Conservation (phyloP, 345 rosid species). For the Diplotaxis tenuifolia region DNA sequence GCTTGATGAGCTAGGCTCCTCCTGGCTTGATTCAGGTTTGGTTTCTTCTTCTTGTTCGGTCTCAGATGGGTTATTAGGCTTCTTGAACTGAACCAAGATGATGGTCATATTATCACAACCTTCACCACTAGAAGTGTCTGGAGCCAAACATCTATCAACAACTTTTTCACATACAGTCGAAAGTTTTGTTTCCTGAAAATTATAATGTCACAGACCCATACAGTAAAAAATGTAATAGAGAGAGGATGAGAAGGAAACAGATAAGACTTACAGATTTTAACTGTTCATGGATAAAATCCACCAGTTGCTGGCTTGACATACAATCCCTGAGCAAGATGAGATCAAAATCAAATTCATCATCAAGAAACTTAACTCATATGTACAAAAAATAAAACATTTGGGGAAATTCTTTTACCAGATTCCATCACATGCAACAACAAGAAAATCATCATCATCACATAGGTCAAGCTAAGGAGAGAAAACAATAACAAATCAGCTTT, state of each 20-base stretch:
- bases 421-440: conserved; percentile 82
- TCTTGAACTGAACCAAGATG: conserved; percentile 82
- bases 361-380: conserved; percentile 3
- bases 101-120: conserved; percentile 99
- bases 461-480: conserved; percentile 58
- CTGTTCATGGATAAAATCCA: conserved; percentile 65
- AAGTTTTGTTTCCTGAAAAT: conserved; percentile 73
- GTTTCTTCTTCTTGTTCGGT: conserved; percentile 15
- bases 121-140: conserved; percentile 67
- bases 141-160: conserved; percentile 84
- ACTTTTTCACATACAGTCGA: conserved; percentile 79
- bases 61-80: conserved; percentile 23
- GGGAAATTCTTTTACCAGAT: conserved; percentile 49
- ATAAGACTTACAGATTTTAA: conserved; percentile 42
- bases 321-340: conserved; percentile 57
- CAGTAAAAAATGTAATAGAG: background rate
- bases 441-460: conserved; percentile 75
- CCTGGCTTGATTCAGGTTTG: conserved; percentile 27
- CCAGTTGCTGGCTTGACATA: conserved; percentile 82
- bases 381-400: background rate
- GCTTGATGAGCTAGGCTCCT: conserved; percentile 36
- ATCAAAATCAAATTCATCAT: background rate
- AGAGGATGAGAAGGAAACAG: background rate
- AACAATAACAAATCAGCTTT: conserved; percentile 8
- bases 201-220: conserved; percentile 4